phyloP scores from a whole-genome alignment of 768 basidiomycete genomes.

The Russula griseocarnosa region DNA sequence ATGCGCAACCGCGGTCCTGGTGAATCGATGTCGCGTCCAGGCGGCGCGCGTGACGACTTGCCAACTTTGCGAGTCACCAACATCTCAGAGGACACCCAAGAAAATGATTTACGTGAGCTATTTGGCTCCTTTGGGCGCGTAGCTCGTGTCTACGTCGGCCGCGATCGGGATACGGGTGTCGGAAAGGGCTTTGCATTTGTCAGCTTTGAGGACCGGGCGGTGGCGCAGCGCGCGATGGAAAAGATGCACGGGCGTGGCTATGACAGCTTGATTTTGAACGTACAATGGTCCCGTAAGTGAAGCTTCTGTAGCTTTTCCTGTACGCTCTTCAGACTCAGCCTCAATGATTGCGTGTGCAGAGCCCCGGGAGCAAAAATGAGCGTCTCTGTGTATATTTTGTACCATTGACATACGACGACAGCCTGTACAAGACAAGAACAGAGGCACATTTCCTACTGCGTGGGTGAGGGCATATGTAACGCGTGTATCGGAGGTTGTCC shows the following conservation, averaged over 20 bases:
- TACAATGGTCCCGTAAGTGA: conserved; percentile 61
- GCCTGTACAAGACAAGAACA: conserved; percentile 1
- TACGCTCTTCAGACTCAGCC: neutral
- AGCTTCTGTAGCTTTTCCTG: conserved; percentile 1
- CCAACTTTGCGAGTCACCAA: conserved; percentile 97
- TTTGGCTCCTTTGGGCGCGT: conserved; percentile 85
- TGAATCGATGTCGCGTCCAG: conserved; percentile 31
- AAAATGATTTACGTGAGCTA: conserved; percentile 88
- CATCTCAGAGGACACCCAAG: conserved; percentile 91
- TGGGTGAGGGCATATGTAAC: neutral
- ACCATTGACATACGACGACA: neutral
- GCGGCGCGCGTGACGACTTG: conserved; percentile 75
- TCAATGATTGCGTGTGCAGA: conserved; percentile 30
- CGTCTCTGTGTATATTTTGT: conserved; percentile 7
- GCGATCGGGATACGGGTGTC: conserved; percentile 89
- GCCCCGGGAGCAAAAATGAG: conserved; percentile 38
- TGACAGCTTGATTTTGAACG: conserved; percentile 79
- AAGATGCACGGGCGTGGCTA: conserved; percentile 91
- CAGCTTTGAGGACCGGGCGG: conserved; percentile 78
- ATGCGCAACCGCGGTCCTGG: conserved; percentile 30
- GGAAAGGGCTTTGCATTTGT: conserved; percentile 98
- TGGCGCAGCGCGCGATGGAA: conserved; percentile 84
- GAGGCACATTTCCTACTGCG: neutral
- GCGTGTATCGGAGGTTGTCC: neutral
- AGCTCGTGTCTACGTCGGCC: conserved; percentile 87